phyloP scores from a whole-genome alignment of 1,284 basidiomycete species.

The Cronartium quercuum region DNA sequence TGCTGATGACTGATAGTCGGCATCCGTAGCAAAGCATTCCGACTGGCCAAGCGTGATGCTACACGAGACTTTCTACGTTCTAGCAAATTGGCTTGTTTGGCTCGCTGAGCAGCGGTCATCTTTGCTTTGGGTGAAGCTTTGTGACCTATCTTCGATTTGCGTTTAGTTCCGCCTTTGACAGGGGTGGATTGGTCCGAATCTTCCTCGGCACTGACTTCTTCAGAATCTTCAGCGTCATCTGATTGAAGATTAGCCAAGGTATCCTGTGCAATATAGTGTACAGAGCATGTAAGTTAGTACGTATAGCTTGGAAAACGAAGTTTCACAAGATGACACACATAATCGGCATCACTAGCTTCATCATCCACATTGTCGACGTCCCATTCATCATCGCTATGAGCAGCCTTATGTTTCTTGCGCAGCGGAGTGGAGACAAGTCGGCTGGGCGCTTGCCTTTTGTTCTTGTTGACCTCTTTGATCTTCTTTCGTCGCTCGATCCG shows the following conservation, averaged over 20 bases:
- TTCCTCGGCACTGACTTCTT: not conserved
- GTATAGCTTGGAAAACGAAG: not conserved
- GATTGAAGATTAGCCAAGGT: no score
- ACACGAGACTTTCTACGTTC: slow-evolving; percentile 11
- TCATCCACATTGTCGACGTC: not conserved
- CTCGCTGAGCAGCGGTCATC: not conserved
- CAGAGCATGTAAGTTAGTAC: not conserved
- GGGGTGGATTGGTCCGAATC: not conserved
- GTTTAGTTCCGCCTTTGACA: not conserved
- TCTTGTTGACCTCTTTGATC: slow-evolving; percentile 3
- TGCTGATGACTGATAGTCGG: not conserved
- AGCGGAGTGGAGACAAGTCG: not conserved
- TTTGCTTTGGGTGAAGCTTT: not conserved
- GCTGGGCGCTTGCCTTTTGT: not conserved
- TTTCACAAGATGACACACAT: not conserved
- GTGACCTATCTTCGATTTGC: not conserved
- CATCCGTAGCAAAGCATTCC: not conserved
- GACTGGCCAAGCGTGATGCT: not conserved
- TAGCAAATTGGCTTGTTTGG: slow-evolving; percentile 6
- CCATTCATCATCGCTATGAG: not conserved
- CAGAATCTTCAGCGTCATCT: not conserved
- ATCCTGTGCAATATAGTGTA: not conserved
- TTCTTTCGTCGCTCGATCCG: not conserved
- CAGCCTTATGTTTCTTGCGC: not conserved
- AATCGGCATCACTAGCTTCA: not conserved